These are phyloP conservation scores for Rhodotorula babjevae DNA, from an alignment of 768 basidiomycete genomes.

Conservation along the genomic window DNA sequence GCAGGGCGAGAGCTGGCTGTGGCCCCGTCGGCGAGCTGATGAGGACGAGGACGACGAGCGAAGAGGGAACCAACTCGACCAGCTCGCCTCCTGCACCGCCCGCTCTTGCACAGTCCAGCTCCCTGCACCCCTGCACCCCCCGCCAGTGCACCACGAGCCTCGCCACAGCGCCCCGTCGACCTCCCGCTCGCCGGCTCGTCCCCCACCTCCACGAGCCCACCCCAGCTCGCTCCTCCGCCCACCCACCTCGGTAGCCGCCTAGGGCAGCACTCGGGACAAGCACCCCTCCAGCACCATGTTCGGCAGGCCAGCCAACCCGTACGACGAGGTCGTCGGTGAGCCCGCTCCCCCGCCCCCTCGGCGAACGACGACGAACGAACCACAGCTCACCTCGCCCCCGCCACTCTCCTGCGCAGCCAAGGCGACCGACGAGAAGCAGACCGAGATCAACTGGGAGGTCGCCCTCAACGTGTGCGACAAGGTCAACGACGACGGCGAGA, in stretches of 20 bases:
- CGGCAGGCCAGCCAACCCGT: conserved; percentile 62
- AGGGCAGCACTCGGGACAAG: too few relatives aligned
- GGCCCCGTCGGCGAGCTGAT: too few relatives aligned
- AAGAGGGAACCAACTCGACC: too few relatives aligned
- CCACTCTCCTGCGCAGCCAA: conserved; percentile 57
- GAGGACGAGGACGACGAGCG: too few relatives aligned
- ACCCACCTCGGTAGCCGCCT: background rate
- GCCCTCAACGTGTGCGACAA: conserved; percentile 94
- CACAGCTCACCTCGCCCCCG: background rate
- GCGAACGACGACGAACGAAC: background rate
- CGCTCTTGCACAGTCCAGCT: too few relatives aligned
- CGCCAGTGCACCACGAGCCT: too few relatives aligned
- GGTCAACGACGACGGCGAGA: conserved; percentile 79
- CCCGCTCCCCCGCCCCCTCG: conserved; percentile 46
- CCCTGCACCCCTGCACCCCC: too few relatives aligned
- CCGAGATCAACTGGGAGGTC: conserved; percentile 91
- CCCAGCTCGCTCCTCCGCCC: background rate
- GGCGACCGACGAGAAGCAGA: conserved; percentile 95
- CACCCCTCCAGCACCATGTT: conserved; percentile 13
- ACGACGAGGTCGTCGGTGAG: conserved; percentile 84
- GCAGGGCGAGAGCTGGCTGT: too few relatives aligned
- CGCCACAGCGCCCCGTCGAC: too few relatives aligned
- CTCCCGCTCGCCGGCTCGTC: too few relatives aligned
- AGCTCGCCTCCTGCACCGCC: too few relatives aligned
- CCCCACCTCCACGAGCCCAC: background rate